Percentiles rank a stretch among this genome's conserved stretches.
These are phyloP conservation scores for Santalum album DNA, from an alignment of 164 flowering plant species.

Conservation along the genomic window DNA sequence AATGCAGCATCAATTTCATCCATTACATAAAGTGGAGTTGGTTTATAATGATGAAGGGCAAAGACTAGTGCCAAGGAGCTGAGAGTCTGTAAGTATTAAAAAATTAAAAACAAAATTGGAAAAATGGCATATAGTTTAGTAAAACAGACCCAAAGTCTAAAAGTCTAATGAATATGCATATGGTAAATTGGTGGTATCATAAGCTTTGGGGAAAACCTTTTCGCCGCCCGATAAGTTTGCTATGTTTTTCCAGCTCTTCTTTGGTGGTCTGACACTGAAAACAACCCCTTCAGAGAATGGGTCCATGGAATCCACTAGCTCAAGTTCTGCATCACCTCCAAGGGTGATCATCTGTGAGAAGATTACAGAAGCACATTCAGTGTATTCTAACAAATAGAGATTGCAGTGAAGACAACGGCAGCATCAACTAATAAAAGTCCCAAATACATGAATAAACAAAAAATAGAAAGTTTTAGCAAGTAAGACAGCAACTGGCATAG, in stretches of 20 bases:
- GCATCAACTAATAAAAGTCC: background rate
- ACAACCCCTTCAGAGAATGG: constrained; percentile 99
- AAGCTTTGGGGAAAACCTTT: constrained; percentile 45
- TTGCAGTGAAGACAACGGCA: background rate
- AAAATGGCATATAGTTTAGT: background rate
- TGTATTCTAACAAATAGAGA: too few species aligned
- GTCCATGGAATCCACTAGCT: constrained; percentile 94
- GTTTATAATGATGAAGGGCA: constrained; percentile 98
- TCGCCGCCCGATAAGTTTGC: constrained; percentile 98
- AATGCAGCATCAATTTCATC: constrained; percentile 99
- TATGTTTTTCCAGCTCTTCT: constrained; percentile 99
- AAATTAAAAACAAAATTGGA: background rate
- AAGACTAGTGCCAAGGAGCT: constrained; percentile 96
- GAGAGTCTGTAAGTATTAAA: constrained; percentile 63
- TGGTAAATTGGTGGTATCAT: background rate
- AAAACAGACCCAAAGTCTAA: background rate
- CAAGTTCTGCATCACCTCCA: constrained; percentile 99
- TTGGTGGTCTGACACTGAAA: constrained; percentile 98
- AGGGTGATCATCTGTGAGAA: constrained; percentile 93
- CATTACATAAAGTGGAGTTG: constrained; percentile 99
- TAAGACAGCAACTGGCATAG: too few species aligned
- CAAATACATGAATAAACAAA: background rate
- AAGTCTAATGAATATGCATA: background rate
- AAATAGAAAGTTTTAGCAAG: background rate
- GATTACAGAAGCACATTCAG: background rate